A percentile compares a stretch with the other conserved stretches of the same genome.
These are phyloP conservation scores for Naganishia randhawae DNA, from an alignment of 768 basidiomycete species.

Conservation along the genomic window DNA sequence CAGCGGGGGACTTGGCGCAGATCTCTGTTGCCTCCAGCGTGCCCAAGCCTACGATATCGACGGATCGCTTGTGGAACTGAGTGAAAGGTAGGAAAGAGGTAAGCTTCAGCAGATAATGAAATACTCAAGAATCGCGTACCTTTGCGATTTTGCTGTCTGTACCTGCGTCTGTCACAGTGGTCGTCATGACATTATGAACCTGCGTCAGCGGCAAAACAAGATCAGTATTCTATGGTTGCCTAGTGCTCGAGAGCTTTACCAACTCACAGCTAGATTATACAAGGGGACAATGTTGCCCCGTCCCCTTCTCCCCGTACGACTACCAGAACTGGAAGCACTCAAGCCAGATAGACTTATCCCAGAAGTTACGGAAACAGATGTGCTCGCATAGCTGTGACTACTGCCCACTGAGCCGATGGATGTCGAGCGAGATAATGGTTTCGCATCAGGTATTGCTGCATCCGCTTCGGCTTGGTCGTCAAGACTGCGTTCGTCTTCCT, in stretches of 20 bases:
- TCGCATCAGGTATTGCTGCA: not conserved
- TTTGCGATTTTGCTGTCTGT: constrained; percentile 50
- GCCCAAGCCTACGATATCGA: constrained; percentile 46
- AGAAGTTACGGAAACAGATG: not conserved
- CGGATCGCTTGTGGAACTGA: constrained; percentile 44
- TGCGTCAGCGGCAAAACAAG: not conserved
- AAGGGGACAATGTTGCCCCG: constrained; percentile 46
- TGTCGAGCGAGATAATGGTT: not conserved
- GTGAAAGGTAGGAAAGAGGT: not conserved
- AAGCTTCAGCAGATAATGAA: not conserved
- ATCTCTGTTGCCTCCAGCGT: constrained; percentile 45
- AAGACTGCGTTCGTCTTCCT: not conserved
- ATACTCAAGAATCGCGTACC: constrained; percentile 31
- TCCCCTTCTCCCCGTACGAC: constrained; percentile 29
- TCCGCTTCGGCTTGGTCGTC: constrained; percentile 1
- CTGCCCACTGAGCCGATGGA: constrained; percentile 9
- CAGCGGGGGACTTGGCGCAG: constrained; percentile 28
- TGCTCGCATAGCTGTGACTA: constrained; percentile 11
- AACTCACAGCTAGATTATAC: constrained; percentile 40
- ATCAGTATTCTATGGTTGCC: not conserved
- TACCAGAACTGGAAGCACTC: constrained; percentile 6
- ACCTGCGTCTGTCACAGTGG: constrained; percentile 48
- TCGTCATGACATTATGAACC: constrained; percentile 50
- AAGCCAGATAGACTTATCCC: constrained; percentile 6
- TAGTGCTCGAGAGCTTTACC: not conserved